phyloP scores from a whole-genome alignment of 805 yeast species.

The Yarrowia hollandica region DNA sequence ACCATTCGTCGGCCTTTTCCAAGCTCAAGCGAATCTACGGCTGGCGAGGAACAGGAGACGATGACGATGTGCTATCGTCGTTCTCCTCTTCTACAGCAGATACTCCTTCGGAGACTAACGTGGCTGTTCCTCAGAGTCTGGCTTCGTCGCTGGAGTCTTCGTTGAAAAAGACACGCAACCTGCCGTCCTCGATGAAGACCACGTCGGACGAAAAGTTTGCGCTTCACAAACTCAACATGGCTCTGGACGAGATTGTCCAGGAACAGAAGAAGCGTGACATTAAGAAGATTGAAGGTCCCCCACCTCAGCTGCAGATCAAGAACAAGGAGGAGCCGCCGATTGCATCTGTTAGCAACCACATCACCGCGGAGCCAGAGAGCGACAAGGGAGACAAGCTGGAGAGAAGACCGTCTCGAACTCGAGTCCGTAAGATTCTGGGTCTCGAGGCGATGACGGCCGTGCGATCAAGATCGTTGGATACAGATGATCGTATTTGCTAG shows the following conservation, averaged over 20 bases:
- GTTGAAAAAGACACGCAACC: slow-evolving; percentile 10
- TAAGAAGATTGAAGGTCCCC: slow-evolving; percentile 11
- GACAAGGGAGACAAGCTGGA: slow-evolving; percentile 21
- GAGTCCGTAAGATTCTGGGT: slow-evolving; percentile 32
- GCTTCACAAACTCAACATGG: slow-evolving; percentile 39
- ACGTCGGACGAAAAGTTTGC: slow-evolving; percentile 33
- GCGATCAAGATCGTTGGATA: slow-evolving; percentile 33
- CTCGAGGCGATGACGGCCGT: slow-evolving; percentile 33
- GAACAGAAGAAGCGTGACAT: slow-evolving; percentile 12
- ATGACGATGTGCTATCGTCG: slow-evolving; percentile 23
- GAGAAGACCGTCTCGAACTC: slow-evolving; percentile 33
- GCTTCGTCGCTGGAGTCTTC: slow-evolving; percentile 15
- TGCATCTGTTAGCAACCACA: not conserved
- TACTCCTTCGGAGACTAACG: slow-evolving; percentile 15
- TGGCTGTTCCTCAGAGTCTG: slow-evolving; percentile 13
- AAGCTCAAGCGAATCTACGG: slow-evolving; percentile 40
- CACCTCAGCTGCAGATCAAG: not conserved
- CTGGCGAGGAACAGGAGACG: slow-evolving; percentile 38
- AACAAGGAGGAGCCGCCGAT: not conserved
- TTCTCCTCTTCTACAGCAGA: slow-evolving; percentile 13
- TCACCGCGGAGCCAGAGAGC: slow-evolving; percentile 24
- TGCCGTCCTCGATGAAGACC: slow-evolving; percentile 21
- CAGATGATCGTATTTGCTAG: slow-evolving; percentile 33
- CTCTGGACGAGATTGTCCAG: slow-evolving; percentile 40
- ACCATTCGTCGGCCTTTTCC: slow-evolving; percentile 32